phyloP scores from a whole-genome alignment of 2,329 filamentous ascomycete species.

The Epichloe hybrida region DNA sequence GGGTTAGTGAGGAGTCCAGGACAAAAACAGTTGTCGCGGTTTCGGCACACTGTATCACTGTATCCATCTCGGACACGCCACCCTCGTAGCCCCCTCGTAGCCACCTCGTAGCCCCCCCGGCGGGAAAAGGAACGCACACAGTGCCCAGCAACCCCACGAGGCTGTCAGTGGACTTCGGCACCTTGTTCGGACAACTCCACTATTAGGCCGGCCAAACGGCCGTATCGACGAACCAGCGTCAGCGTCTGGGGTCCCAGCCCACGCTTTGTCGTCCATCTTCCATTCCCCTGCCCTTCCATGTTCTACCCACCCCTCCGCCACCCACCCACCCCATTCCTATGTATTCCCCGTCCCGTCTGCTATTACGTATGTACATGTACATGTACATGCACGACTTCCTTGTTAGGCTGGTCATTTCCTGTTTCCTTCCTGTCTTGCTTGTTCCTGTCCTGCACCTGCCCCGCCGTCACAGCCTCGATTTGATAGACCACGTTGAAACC shows the following conservation, averaged over 20 bases:
- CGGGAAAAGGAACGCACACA: background rate
- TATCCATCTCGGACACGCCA: background rate
- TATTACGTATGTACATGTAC: background rate
- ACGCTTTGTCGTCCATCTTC: conserved; percentile 4
- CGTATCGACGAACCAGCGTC: conserved; percentile 29
- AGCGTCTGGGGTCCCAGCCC: background rate
- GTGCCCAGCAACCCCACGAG: background rate
- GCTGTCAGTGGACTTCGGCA: conserved; percentile 2
- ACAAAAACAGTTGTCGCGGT: background rate
- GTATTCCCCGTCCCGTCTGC: background rate
- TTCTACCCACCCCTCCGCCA: conserved; percentile 1
- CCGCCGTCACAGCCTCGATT: background rate
- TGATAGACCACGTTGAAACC: too few species aligned
- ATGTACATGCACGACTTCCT: too few species aligned
- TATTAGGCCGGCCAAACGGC: conserved; percentile 46
- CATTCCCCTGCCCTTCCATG: conserved; percentile 10
- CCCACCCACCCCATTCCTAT: conserved; percentile 4
- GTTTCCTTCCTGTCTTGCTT: background rate
- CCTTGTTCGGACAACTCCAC: conserved; percentile 28
- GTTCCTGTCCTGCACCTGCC: background rate
- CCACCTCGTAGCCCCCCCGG: too few species aligned
- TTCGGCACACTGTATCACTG: background rate
- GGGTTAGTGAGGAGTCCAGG: background rate
- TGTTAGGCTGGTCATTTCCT: background rate
- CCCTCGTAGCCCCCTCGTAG: too few species aligned